Evolutionary conservation across 2,329 filamentous ascomycete genomes (phyloP), one percentile per base, ranked within the genome.

Genomic region (Neurospora crassa): DNA sequence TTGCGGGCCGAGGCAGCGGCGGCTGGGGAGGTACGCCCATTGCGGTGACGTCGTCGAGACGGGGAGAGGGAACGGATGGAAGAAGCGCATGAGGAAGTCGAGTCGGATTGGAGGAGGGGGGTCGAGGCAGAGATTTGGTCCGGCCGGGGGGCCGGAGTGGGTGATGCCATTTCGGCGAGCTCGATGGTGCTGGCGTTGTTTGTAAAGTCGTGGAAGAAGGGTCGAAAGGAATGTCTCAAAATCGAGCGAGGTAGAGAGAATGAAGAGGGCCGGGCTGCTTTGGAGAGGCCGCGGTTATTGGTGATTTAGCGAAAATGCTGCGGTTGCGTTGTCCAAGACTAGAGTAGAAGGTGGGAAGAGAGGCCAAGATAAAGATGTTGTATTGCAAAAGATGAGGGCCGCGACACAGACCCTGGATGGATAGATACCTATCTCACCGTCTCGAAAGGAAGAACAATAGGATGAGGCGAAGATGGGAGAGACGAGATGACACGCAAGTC

Each of bases 1-100:
- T 80, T 74, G 71, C 84, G 84, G 40, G 75, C 72, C 3, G 77
- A 70, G 42, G 78, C 76, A 70, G 79, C 82, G 69, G 74, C 76
- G 42, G 71, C 40, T 41, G 53, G 68, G 40, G 43, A 53, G 41
- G 10, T 18, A 59, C 34, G 67, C 68, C 42, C 53, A 29, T 71
- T 67, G 68, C 42, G 67, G 24, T 53, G 29, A 71, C 24, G 47
- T 16, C 40, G 68, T 47, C 69, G 71, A 59, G 37, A 70, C 29
- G 69, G 71, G 20, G 72, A 74, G 72, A 73, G 67, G 45, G 75
- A 76, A 37, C 72, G 69, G 41, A 76, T 40, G 18, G 76, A 77
- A 11, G 76, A 76, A 63, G 74, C 67, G 8, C 76, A 76, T 43
- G 74, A 73, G 70, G 70, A 72, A 59, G 43, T 43, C 34, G 70